Evolutionary conservation across 805 yeast genomes (phyloP), one percentile per base, ranked within the genome.

Genomic region (Komagataella phaffii): DNA sequence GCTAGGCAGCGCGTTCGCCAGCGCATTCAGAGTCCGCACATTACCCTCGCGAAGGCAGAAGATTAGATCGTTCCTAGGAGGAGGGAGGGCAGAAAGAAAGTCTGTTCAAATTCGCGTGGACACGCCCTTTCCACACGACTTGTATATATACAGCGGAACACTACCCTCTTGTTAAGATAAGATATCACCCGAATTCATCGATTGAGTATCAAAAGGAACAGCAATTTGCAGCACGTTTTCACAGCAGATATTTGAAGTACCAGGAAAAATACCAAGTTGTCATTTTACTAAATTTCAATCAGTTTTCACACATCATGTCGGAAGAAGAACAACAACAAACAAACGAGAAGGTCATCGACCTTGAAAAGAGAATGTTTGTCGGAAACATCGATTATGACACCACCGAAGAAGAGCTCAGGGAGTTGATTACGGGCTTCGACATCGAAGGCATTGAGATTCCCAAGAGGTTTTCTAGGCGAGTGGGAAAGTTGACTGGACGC

Each of bases 341-440:
- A 17, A 47, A 47, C 46, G 47, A 24, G 36, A 49, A 49, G 21
- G 51, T 47, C 24, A 17, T 48, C 24, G 49, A 66, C 53, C 68
- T 74, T 55, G 76, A 72, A 53, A 75, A 71, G 49, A 72, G 71
- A 49, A 67, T 75, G 19, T 72, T 70, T 53, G 69, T 76, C 47
- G 73, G 73, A 48, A 76, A 76, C 58, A 62, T 77, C 51, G 70
- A 69, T 44, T 74, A 65, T 59, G 62, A 62, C 44, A 68, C 73
- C 18, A 66, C 74, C 14, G 77, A 74, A 56, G 73, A 69, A 4
- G 77, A 76, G 51, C 65, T 77, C 48, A 65, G 64, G 51, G 65
- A 61, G 12, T 65, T 70, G 53, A 67, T 77, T 19, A 63, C 65
- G 7, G 68, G 61, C 8, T 67, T 66, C 51, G 63, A 68, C 23